These are phyloP conservation scores for Agroathelia rolfsii DNA, from an alignment of 1,284 basidiomycete species.

Conservation along the genomic window DNA sequence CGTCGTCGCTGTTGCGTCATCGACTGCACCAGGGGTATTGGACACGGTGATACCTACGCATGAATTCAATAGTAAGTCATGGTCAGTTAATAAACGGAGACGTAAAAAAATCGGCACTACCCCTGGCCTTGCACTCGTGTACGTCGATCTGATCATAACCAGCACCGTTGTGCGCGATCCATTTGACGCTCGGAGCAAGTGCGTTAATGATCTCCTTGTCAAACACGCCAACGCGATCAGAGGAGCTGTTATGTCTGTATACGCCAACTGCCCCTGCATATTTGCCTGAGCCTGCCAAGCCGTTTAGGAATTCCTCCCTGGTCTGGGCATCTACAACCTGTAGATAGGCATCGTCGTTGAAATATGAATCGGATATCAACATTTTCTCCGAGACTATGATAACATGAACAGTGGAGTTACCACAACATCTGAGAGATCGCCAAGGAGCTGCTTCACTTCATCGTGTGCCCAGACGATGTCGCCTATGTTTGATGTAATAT, in stretches of 20 bases:
- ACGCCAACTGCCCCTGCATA: conserved; percentile 71
- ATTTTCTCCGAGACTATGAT: no score
- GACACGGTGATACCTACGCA: conserved; percentile 71
- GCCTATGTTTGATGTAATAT: no score
- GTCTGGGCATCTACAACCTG: conserved; percentile 58
- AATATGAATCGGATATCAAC: conserved; percentile 1
- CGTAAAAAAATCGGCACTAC: conserved; percentile 22
- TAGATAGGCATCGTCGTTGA: conserved; percentile 1
- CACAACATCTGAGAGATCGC: conserved; percentile 62
- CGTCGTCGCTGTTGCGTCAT: conserved; percentile 87
- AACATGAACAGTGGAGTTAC: conserved; percentile 41
- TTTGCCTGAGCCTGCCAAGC: conserved; percentile 55
- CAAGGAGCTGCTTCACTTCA: conserved; percentile 58
- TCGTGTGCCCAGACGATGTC: conserved; percentile 74
- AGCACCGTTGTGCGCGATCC: conserved; percentile 90
- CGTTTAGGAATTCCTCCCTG: conserved; percentile 61
- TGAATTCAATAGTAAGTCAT: background rate
- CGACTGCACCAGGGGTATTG: conserved; percentile 86
- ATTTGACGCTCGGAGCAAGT: conserved; percentile 61
- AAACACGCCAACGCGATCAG: conserved; percentile 64
- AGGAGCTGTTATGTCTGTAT: conserved; percentile 67
- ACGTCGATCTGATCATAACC: conserved; percentile 87
- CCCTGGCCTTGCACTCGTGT: conserved; percentile 58
- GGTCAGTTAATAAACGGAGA: background rate
- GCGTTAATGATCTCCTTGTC: conserved; percentile 69